Evolutionary conservation across 73 alveolate genomes (phyloP).

Genomic region (Paramecium pentaurelia): DNA sequence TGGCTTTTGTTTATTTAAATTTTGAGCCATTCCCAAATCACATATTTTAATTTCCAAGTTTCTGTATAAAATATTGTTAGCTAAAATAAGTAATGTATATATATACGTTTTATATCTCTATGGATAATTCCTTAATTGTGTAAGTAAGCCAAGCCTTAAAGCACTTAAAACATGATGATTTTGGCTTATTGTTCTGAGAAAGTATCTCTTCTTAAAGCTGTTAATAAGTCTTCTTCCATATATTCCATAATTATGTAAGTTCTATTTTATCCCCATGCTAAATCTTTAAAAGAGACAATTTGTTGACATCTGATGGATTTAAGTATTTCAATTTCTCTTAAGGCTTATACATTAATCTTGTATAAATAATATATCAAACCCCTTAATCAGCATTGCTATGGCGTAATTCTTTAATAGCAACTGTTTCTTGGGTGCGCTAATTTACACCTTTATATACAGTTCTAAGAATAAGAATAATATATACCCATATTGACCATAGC

Average conservation of each 20-base stretch:
- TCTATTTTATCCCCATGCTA: neutral
- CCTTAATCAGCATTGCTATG: neutral
- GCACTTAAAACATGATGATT: neutral
- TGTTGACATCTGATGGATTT: neutral
- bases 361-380: neutral
- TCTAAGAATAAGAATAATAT: neutral
- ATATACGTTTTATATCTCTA: neutral
- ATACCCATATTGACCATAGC: neutral
- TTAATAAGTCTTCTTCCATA: neutral
- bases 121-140: neutral
- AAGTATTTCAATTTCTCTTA: slow-evolving; percentile 1
- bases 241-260: neutral
- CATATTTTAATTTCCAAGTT: neutral
- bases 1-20: neutral
- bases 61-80: neutral
- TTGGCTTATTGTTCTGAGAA: neutral
- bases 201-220: neutral
- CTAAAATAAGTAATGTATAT: neutral
- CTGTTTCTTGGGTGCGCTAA: neutral
- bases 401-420: neutral
- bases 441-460: neutral
- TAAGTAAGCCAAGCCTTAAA: neutral
- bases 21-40: slow-evolving; percentile 11
- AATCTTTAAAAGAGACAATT: neutral
- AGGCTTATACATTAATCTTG: neutral